Base-by-base conservation (phyloP, 495 filamentous ascomycete species). In the Chaetomium cochliodes region DNA sequence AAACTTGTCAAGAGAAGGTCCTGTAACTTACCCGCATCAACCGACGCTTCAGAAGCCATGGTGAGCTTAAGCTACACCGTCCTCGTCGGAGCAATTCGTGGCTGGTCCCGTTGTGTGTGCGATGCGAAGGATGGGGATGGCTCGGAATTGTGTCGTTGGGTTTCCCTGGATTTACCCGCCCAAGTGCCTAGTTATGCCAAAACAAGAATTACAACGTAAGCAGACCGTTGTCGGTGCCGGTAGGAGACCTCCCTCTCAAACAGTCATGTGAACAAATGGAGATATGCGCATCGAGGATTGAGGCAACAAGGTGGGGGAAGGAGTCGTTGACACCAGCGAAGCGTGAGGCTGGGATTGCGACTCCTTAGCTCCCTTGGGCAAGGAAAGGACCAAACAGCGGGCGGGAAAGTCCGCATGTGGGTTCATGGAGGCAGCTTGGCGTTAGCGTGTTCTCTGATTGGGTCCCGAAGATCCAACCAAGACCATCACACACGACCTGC, bases 21-120 rank as follows among this genome's bases (percentile, higher is more conserved):
- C 13, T 5, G 8, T 2, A 41, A 62, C 73, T 39, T 60, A 75
- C 73, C 68, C 41, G 73, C 60, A 58, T 76, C 74, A 53, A 63
- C 65, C 39, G 65, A 60, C 28, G 69, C 46, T 28, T 75, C 73
- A 53, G 71, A 70, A 63, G 73, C 68, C 74, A 76, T 76, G 57
- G 66, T 58, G 61, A 58, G 62, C 63, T 55, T 63, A 55, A 65
- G 58, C 60, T 66, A 52, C 49, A 62, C 64, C 60, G 49, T 23
- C n/a, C 41, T 33, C 5, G 23, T 59, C 53, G 5, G 33, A 33
- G 33, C 30, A 26, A 28, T 23, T 60, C 18, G 60, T 44, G 28
- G 33, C 30, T 37, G 9, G 11, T 37, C 33, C 33, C 33, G 33
- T 65, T 25, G 33, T 65, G 46, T 33, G n/a, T 28, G 22, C 12